Evolutionary conservation across 805 yeast genomes (phyloP), one percentile per base, ranked within the genome.

Genomic region (Myxozyma mucilagina): DNA sequence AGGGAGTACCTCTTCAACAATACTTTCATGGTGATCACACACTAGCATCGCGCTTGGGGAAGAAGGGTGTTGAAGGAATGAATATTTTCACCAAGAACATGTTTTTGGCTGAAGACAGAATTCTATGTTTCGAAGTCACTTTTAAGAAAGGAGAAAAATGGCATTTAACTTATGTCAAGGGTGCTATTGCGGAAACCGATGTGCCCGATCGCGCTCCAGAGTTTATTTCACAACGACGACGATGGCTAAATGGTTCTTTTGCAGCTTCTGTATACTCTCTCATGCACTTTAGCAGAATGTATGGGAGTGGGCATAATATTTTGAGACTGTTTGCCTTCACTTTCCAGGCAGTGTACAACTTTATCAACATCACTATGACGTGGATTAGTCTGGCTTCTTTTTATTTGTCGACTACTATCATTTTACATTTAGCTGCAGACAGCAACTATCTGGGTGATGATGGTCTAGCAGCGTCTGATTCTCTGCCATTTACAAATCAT

Each of bases 201-300:
- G 89, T 85, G 9, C 89, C 89, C 1, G 86, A 83, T 51, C 77
- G 78, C 4, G 74, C 85, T 57, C 83, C 85, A 4, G 89, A 85
- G 70, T 82, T 85, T 56, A 82, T 85, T 51, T 77, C 83, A 42
- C 89, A 85, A 71, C 79, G 89, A 65, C 79, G 89, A 70, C 78
- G 89, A 68, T 85, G 89, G 89, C 76, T 85, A 60, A 85, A 85
- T 70, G 89, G 89, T 48, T 84, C 88, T 1, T 85, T 85, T 69
- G 86, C 86, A 45, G 89, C 89, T 1, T 84, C 84, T 49, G 77
- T 83, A 47, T 83, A 83, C 66, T 72, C 84, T 1, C 74, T 84
- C 65, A 80, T 75, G 56, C 87, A 84, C 67, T 84, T 83, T 69
- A 79, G 80, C 16, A 79, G 84, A 58, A 67, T 84, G 42, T 84